phyloP scores from a whole-genome alignment of 1,139 yeast species.

The Petasospora fabianii region DNA sequence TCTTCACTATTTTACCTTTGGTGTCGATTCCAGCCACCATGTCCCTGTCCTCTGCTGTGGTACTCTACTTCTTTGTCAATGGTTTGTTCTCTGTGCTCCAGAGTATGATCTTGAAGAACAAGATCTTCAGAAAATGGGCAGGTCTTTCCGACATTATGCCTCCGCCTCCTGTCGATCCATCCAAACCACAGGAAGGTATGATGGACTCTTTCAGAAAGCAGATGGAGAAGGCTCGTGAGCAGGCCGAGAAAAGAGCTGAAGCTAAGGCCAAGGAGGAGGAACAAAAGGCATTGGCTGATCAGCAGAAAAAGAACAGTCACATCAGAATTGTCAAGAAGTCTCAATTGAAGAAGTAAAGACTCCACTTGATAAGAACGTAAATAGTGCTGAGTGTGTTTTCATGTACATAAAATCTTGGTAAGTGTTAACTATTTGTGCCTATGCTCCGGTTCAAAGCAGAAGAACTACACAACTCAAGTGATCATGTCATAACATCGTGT shows the following conservation, averaged over 20 bases:
- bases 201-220: conserved; percentile 56
- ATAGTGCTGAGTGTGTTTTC: no score
- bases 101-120: conserved; percentile 58
- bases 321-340: conserved; percentile 35
- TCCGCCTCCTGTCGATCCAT: conserved; percentile 40
- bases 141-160: conserved; percentile 66
- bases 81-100: conserved; percentile 73
- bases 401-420: no score
- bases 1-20: conserved; percentile 72
- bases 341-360: conserved; percentile 22
- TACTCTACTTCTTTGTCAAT: conserved; percentile 79
- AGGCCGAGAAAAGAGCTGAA: conserved; percentile 40
- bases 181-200: conserved; percentile 36
- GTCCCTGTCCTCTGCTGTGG: conserved; percentile 80
- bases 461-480: no score
- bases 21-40: conserved; percentile 82
- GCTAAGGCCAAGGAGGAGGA: conserved; percentile 33
- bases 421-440: no score
- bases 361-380: no score
- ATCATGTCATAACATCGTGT: no score
- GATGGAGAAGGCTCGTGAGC: conserved; percentile 55
- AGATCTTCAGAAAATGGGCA: conserved; percentile 50
- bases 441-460: no score
- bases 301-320: conserved; percentile 30
- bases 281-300: conserved; percentile 29